Conservation (phyloP, 2,329 filamentous ascomycete species). For the Incumbomyces lentus region DNA sequence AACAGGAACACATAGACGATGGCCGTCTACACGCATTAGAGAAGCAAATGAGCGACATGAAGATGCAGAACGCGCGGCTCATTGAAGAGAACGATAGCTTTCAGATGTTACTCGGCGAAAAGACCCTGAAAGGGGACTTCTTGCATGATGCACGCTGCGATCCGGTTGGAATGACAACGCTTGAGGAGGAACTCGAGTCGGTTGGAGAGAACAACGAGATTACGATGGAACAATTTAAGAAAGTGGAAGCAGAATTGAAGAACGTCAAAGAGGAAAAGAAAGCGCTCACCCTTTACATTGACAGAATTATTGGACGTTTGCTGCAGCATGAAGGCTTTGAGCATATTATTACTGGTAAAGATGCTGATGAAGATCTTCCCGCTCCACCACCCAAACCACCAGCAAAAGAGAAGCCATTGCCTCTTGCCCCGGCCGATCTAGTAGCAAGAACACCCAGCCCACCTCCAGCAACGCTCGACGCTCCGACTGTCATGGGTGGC, state of each 20-base stretch:
- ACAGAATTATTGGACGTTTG: conserved; percentile 94
- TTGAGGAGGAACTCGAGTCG: conserved; percentile 82
- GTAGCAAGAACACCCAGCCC: conserved; percentile 55
- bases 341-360: conserved; percentile 41
- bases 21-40: conserved; percentile 84
- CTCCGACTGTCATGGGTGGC: conserved; percentile 41
- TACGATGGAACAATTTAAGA: conserved; percentile 52
- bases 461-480: conserved; percentile 46
- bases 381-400: conserved; percentile 24
- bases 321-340: conserved; percentile 93
- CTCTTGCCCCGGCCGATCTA: conserved; percentile 52
- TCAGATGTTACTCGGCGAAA: conserved; percentile 85
- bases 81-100: conserved; percentile 99
- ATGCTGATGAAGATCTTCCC: conserved; percentile 62
- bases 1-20: conserved; percentile 86
- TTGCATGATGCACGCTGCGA: conserved; percentile 50
- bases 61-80: conserved; percentile 87
- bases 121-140: conserved; percentile 90
- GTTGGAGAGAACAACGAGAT: conserved; percentile 49
- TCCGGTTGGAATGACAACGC: conserved; percentile 40
- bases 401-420: conserved; percentile 18
- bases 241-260: conserved; percentile 68
- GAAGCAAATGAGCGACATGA: conserved; percentile 76
- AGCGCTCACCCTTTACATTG: conserved; percentile 92
- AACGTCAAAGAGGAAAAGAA: conserved; percentile 88